Base-by-base conservation (phyloP, 2,329 filamentous ascomycete species). In the Pseudofabraea citricarpa region DNA sequence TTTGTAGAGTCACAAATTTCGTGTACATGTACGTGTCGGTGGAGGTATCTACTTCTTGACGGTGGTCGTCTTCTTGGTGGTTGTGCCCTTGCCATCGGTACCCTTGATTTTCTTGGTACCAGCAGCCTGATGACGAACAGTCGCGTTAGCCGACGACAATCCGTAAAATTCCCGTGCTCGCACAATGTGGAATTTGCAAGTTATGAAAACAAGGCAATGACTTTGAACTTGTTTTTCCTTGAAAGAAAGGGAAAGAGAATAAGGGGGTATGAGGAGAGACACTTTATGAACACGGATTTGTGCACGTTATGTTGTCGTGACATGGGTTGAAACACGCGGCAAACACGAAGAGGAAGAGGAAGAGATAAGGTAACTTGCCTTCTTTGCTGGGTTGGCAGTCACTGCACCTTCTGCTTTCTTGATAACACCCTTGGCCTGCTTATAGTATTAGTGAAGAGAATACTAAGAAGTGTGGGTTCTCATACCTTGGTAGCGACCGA, bases 71-170 rank as follows among this genome's bases (percentile, higher is more conserved):
- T 51, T 51, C 40, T 50, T 52, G 29, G 43, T 24, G 15, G 23
- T 32, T 6, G 36, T 59, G 27, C 52, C 54, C 5, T 33, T 59
- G 27, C 52, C 54, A 49, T 63, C 59, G 6, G 61, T 59, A 24
- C 56, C 61, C 29, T 55, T 60, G 39, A 58, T 57, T 56, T 67
- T 65, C 60, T 66, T 66, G 41, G 63, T 58, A 18, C 57, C 61
- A 13, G 63, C 59, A 32, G 61, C 56, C 60, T 63, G 29, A n/a
- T n/a, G n/a, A n/a, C n/a, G n/a, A n/a, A n/a, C n/a, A n/a, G n/a
- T n/a, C n/a, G n/a, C n/a, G n/a, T n/a, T n/a, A n/a, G n/a, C n/a
- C n/a, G n/a, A n/a, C n/a, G n/a, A n/a, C n/a, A n/a, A n/a, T n/a
- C n/a, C n/a, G 12, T 23, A 29, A 27, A 22, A 24, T 23, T 8